Conservation (phyloP, 2,329 filamentous ascomycete genomes). For the Stemphylium beticola region DNA sequence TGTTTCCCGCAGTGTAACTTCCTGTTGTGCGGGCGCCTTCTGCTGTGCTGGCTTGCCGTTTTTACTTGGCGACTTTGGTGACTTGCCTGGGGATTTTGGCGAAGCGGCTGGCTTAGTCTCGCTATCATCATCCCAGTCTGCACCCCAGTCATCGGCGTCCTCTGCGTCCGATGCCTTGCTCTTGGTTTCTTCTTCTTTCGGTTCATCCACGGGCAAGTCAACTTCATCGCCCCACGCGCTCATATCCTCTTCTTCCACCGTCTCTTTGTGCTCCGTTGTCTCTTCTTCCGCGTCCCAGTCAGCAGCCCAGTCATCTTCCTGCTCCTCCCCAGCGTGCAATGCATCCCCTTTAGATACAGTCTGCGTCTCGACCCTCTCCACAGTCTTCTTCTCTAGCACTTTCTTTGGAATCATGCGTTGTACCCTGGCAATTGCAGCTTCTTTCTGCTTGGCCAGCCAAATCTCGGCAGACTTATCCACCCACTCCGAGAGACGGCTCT, state of each 20-base stretch:
- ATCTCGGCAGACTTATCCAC: constrained; percentile 77
- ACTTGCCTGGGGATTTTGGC: constrained; percentile 24
- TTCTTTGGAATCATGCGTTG: constrained; percentile 71
- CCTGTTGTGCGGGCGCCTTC: constrained; percentile 52
- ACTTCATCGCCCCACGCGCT: constrained; percentile 57
- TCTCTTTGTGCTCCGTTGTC: constrained; percentile 16
- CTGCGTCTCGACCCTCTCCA: constrained; percentile 86
- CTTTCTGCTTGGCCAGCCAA: constrained; percentile 85
- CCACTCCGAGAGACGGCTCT: constrained; percentile 75
- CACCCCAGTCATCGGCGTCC: constrained; percentile 74
- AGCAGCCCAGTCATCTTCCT: constrained; percentile 73
- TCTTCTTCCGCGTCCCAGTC: constrained; percentile 73
- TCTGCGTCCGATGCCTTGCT: constrained; percentile 45
- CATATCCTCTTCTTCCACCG: constrained; percentile 55
- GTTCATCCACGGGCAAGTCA: constrained; percentile 31
- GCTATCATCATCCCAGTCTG: constrained; percentile 73
- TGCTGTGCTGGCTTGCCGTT: constrained; percentile 40
- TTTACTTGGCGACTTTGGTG: constrained; percentile 34
- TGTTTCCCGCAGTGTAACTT: constrained; percentile 80
- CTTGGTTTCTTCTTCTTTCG: constrained; percentile 39
- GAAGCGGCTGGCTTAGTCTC: constrained; percentile 24
- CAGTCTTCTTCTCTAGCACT: constrained; percentile 69
- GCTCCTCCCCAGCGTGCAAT: constrained; percentile 61
- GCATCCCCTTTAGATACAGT: constrained; percentile 74
- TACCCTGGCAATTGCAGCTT: constrained; percentile 77